These are phyloP conservation scores for Colletotrichum cordylinicola DNA, from an alignment of 2,329 filamentous ascomycete genomes.

Conservation along the genomic window DNA sequence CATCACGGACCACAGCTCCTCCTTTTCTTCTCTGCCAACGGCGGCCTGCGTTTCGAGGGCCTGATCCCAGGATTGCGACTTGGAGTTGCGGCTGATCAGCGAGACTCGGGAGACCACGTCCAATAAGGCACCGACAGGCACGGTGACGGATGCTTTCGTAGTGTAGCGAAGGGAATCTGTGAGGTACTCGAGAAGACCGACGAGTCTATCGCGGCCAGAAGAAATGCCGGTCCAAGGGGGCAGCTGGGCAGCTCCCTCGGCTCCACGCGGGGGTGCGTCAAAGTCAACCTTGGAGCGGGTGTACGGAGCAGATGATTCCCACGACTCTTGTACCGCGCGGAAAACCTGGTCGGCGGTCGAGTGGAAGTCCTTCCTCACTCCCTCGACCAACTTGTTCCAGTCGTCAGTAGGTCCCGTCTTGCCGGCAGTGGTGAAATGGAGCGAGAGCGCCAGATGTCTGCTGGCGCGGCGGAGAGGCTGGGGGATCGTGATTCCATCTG, in stretches of 20 bases:
- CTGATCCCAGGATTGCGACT: conserved; percentile 51
- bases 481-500: conserved; percentile 54
- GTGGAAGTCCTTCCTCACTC: conserved; percentile 70
- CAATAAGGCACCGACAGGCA: conserved; percentile 71
- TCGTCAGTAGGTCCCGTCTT: conserved; percentile 81
- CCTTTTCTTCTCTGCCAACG: conserved; percentile 80
- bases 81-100: conserved; percentile 63
- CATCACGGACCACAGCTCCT: conserved; percentile 76
- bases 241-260: conserved; percentile 55
- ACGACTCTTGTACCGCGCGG: conserved; percentile 80
- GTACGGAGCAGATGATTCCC: conserved; percentile 70
- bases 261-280: conserved; percentile 52
- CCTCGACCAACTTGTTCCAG: conserved; percentile 73
- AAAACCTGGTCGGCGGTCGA: conserved; percentile 77
- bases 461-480: conserved; percentile 61
- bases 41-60: conserved; percentile 72
- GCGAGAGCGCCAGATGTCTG: conserved; percentile 69
- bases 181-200: conserved; percentile 70
- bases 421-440: conserved; percentile 82
- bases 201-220: conserved; percentile 73
- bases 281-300: conserved; percentile 46
- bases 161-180: conserved; percentile 66
- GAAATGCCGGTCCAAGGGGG: conserved; percentile 77
- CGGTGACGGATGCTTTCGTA: conserved; percentile 68
- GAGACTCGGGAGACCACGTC: conserved; percentile 76